These are phyloP conservation scores for Plenodomus tracheiphilus DNA, from an alignment of 2,329 filamentous ascomycete genomes.

Conservation along the genomic window DNA sequence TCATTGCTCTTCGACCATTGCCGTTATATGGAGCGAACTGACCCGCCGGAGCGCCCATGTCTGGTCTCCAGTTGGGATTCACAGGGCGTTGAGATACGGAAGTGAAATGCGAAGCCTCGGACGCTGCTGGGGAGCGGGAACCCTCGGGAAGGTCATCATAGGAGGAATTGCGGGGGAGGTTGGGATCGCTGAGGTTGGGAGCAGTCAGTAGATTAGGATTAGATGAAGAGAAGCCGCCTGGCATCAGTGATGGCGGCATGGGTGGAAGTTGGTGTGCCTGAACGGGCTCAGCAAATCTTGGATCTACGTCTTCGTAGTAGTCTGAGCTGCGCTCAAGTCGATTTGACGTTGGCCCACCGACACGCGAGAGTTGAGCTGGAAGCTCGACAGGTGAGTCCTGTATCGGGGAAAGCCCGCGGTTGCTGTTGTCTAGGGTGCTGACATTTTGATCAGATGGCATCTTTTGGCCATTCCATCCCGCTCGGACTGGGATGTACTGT, in stretches of 20 bases:
- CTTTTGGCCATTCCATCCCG: slow-evolving; percentile 45
- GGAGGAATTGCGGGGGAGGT: slow-evolving; percentile 50
- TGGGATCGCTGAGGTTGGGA: slow-evolving; percentile 32
- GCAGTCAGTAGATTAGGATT: slow-evolving; percentile 32
- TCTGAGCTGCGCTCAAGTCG: slow-evolving; percentile 45
- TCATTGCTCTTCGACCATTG: slow-evolving; percentile 35
- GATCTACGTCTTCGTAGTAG: slow-evolving; percentile 95
- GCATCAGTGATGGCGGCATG: slow-evolving; percentile 39
- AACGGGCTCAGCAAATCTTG: slow-evolving; percentile 70
- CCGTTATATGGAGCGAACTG: slow-evolving; percentile 43
- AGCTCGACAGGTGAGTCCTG: slow-evolving; percentile 44
- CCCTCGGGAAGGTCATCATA: slow-evolving; percentile 68
- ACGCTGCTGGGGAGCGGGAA: slow-evolving; percentile 70
- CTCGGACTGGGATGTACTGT: slow-evolving; percentile 53
- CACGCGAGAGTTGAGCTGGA: slow-evolving; percentile 34
- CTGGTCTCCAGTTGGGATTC: slow-evolving; percentile 80
- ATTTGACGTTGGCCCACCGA: slow-evolving; percentile 26
- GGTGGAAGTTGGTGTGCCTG: slow-evolving; percentile 30
- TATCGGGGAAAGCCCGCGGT: slow-evolving; percentile 45
- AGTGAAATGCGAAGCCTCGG: slow-evolving; percentile 83
- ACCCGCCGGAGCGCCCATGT: slow-evolving; percentile 46
- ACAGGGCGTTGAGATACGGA: slow-evolving; percentile 85
- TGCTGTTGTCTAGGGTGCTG: slow-evolving; percentile 28
- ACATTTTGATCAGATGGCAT: slow-evolving; percentile 30
- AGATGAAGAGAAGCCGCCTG: slow-evolving; percentile 37